Evolutionary conservation across 1,139 yeast genomes (phyloP), one percentile per base, ranked within the genome.

Genomic region (Spathaspora sp.): DNA sequence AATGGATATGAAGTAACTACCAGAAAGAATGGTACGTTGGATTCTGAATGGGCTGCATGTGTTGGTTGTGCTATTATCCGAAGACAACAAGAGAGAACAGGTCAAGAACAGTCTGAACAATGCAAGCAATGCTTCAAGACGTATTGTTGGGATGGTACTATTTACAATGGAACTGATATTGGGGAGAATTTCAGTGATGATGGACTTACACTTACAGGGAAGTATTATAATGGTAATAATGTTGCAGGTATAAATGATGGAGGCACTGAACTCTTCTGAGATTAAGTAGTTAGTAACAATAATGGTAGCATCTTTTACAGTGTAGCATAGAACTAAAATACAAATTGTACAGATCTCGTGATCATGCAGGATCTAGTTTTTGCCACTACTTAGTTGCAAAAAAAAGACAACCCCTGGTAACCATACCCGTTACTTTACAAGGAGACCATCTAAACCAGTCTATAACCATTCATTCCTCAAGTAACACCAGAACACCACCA

Each of bases 41-140:
- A 72, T 49, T 50, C 54, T 1, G 63, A 67, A 25, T 74, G 77
- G 77, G 64, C 68, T 6, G 66, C 66, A 2, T 74, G 79, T 57
- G 74, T 74, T 11, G 78, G 76, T 2, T 74, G 79, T 61, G 79
- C 78, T 4, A 64, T 73, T 20, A 70, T 73, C 25, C 61, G 76
- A 51, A 59, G 79, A 52, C 64, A 67, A 3, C 76, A 74, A 53
- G 78, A 74, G 52, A 56, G 78, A 47, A 57, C 63, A 42, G 68
- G 67, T 3, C 44, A 64, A 34, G 61, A 64, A 25, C 78, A 70
- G 49, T 62, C 72, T 2, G 71, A 67, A 25, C 74, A 72, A 47
- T 74, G 79, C 50, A 55, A 63, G 43, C 50, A 63, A 45, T 74
- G 79, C 47, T 73, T 73, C 51, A 48, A 59, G 13, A 51, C 60